Evolutionary conservation across 2,329 filamentous ascomycete species (phyloP).

Genomic region (Trichoderma pleuroti): DNA sequence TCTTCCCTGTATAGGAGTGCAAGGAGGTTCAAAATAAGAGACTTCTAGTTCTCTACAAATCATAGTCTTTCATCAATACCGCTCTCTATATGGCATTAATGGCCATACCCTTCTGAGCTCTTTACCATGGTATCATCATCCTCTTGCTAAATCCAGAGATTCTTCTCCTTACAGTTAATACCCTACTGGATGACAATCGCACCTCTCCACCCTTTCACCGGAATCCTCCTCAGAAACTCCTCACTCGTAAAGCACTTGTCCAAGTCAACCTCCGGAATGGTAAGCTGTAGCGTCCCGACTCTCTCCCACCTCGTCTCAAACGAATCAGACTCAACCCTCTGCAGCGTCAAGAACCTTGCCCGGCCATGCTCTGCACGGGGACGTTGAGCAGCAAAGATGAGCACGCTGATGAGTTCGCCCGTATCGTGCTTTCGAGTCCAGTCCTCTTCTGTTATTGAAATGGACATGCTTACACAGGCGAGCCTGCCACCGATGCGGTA

Average conservation of each 20-base stretch:
- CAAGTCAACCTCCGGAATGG: background rate
- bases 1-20: background rate
- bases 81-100: no score
- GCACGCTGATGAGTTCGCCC: slow-evolving; percentile 15
- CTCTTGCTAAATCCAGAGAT: no score
- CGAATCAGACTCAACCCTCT: slow-evolving; percentile 6
- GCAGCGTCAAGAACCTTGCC: slow-evolving; percentile 15
- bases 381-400: slow-evolving; percentile 9
- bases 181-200: slow-evolving; percentile 2
- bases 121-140: background rate
- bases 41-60: background rate
- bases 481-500: slow-evolving; percentile 13
- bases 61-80: background rate
- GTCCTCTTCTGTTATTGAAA: slow-evolving; percentile 6
- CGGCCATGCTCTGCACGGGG: slow-evolving; percentile 4
- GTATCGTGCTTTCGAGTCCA: slow-evolving; percentile 9
- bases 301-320: slow-evolving; percentile 16
- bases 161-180: no score
- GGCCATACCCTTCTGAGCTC: background rate
- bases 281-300: slow-evolving; percentile 9
- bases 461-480: slow-evolving; percentile 12
- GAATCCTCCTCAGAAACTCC: slow-evolving; percentile 8
- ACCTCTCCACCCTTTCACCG: background rate
- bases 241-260: slow-evolving; percentile 7
- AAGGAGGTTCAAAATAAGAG: background rate